phyloP scores from a whole-genome alignment of 2,329 filamentous ascomycete genomes.

The Aspergillus sp. region DNA sequence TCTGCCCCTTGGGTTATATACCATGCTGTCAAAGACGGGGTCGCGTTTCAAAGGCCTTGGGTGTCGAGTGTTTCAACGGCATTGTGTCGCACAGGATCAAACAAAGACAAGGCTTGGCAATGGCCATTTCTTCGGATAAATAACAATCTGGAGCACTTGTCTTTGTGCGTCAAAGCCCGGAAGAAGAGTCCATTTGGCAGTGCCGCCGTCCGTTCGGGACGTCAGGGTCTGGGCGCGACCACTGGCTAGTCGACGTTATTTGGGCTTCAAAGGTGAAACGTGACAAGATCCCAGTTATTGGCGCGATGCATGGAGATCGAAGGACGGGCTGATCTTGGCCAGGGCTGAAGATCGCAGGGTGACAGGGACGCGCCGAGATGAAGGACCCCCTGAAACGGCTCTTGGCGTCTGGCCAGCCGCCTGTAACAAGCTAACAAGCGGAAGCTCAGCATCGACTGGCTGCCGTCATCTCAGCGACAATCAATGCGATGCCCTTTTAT shows the following conservation, averaged over 20 bases:
- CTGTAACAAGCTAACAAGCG: slow-evolving; percentile 42
- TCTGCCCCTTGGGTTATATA: slow-evolving; percentile 7
- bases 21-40: not conserved
- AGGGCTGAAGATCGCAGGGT: slow-evolving; percentile 2
- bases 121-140: not conserved
- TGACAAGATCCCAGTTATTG: not conserved
- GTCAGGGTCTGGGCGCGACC: slow-evolving; percentile 7
- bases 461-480: too few relatives aligned
- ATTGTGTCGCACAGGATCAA: slow-evolving; percentile 5
- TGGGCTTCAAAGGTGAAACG: slow-evolving; percentile 3
- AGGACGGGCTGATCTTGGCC: not conserved
- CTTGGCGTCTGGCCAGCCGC: slow-evolving; percentile 16
- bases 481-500: not conserved
- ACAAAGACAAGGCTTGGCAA: slow-evolving; percentile 13
- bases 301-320: not conserved
- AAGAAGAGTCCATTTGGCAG: not conserved
- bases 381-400: slow-evolving; percentile 9
- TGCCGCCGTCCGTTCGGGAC: not conserved
- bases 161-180: not conserved
- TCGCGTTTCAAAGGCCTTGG: not conserved
- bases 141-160: not conserved
- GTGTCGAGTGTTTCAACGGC: slow-evolving; percentile 3
- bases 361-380: slow-evolving; percentile 12
- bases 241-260: not conserved
- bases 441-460: not conserved